Percentiles rank a stretch among this genome's conserved stretches.
Conservation (phyloP, 2,329 filamentous ascomycete genomes). For the Thielaviopsis ethacetica region DNA sequence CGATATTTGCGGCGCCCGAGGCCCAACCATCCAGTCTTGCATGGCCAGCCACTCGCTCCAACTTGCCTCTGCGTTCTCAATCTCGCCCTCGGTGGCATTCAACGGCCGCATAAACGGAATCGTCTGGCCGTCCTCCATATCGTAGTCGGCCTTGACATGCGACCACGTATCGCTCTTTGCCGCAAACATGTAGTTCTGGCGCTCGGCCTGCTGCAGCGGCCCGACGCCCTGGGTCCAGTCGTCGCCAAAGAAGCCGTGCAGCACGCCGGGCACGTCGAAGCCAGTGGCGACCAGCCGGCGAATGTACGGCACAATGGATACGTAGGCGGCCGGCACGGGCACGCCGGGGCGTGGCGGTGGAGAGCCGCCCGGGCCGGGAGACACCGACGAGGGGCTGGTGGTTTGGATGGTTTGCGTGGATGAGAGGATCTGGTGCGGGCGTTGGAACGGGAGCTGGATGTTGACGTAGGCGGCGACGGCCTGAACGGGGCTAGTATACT, state of each 20-base stretch:
- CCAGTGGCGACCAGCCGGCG: conserved; percentile 81
- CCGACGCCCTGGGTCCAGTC: conserved; percentile 72
- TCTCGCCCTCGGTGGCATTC: conserved; percentile 63
- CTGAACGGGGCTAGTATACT: conserved; percentile 69
- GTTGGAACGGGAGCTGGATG: conserved; percentile 78
- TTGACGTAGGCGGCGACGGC: conserved; percentile 83
- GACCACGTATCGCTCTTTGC: conserved; percentile 87
- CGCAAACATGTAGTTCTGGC: conserved; percentile 87
- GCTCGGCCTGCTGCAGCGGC: conserved; percentile 70
- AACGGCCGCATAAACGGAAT: conserved; percentile 77
- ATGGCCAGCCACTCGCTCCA: conserved; percentile 96
- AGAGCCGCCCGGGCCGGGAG: conserved; percentile 12
- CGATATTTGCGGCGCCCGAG: conserved; percentile 39
- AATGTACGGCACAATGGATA: conserved; percentile 76
- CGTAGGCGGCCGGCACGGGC: conserved; percentile 16
- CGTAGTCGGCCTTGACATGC: conserved; percentile 77
- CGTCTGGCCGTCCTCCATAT: conserved; percentile 67
- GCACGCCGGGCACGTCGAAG: conserved; percentile 70
- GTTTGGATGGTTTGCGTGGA: conserved; percentile 15
- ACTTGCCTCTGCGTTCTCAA: conserved; percentile 61
- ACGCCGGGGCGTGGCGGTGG: conserved; percentile 12
- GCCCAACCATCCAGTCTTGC: conserved; percentile 98
- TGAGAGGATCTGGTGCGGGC: conserved; percentile 20
- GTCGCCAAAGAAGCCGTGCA: conserved; percentile 95
- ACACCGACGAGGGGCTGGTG: conserved; percentile 20